Base-by-base conservation (phyloP, 2,329 filamentous ascomycete genomes). In the Colletotrichum falcatum region DNA sequence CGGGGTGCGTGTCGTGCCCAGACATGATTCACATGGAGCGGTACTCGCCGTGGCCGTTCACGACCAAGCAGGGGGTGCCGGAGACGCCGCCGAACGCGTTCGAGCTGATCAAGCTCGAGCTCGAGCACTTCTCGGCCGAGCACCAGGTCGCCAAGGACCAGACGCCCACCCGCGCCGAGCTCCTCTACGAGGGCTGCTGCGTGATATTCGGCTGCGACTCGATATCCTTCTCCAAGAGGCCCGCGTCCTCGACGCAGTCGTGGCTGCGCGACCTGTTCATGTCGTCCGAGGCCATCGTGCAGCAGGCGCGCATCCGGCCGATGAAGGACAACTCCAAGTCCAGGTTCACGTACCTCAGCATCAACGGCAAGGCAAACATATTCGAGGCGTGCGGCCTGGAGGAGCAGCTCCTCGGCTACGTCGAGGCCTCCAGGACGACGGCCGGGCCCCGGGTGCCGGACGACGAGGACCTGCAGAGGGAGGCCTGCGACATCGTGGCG, bases 1-100 rank as follows among this genome's bases (percentile, higher is more conserved):
- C n/a, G n/a, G n/a, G n/a, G n/a, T n/a, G n/a, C n/a, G n/a, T n/a
- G n/a, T n/a, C n/a, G n/a, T n/a, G n/a, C n/a, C n/a, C n/a, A 76
- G 75, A 83, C 70, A 77, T 83, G 35, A 83, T 83, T 72, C 78
- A 81, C 28, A 76, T 80, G 60, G 80, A 83, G 51, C 72, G 79
- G 67, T 79, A 79, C 33, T 78, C 76, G 0, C 74, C 78, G 30
- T 76, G 77, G 72, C 79, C 81, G 0, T 82, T 77, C 66, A 75
- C 74, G 0, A 74, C 75, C 0, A 65, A 67, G 2, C 70, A 72
- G 33, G 59, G 59, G 2, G 63, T 65, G 6, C 74, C 77, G 5
- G 74, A 73, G 28, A 65, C 64, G 18, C 69, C 61, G 20, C 51
- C 61, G 1, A 73, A 48, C 28, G 71, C 71, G 3, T 73, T 61